Evolutionary conservation across 116 monocot genomes (phyloP).

Genomic region (Trichopus zeylanicus): DNA sequence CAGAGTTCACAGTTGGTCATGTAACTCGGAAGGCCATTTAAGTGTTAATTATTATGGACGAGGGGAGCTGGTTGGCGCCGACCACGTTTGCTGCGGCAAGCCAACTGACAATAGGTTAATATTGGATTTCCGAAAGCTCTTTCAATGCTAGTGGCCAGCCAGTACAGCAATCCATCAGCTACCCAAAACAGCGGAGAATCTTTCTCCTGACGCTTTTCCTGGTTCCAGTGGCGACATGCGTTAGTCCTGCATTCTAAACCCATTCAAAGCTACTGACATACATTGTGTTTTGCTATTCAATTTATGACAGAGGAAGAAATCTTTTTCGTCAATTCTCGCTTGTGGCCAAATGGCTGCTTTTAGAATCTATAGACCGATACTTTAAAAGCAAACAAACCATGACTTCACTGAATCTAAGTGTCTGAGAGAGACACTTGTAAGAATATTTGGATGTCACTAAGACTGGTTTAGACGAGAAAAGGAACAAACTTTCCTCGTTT

Average conservation of each 20-base stretch:
- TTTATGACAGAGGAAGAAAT: not conserved
- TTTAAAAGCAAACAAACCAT: not conserved
- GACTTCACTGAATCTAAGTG: constrained; percentile 4
- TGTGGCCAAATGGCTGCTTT: not conserved
- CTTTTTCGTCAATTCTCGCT: not conserved
- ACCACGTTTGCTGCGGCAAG: not conserved
- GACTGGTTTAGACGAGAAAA: not conserved
- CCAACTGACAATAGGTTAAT: constrained; percentile 7
- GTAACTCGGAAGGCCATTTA: not conserved
- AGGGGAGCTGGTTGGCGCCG: not conserved
- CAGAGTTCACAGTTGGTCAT: no score
- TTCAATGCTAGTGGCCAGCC: not conserved
- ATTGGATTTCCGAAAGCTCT: not conserved
- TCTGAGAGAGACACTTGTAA: not conserved
- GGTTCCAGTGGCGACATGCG: not conserved
- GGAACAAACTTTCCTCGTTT: not conserved
- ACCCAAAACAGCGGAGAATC: not conserved
- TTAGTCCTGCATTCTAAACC: not conserved
- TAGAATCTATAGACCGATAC: not conserved
- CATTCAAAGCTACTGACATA: not conserved
- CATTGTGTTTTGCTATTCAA: not conserved
- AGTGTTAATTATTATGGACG: not conserved
- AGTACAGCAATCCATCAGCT: no score
- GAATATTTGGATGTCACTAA: not conserved
- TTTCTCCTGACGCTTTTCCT: no score